phyloP scores from a whole-genome alignment of 2,329 filamentous ascomycete species.

The Alternaria panax region DNA sequence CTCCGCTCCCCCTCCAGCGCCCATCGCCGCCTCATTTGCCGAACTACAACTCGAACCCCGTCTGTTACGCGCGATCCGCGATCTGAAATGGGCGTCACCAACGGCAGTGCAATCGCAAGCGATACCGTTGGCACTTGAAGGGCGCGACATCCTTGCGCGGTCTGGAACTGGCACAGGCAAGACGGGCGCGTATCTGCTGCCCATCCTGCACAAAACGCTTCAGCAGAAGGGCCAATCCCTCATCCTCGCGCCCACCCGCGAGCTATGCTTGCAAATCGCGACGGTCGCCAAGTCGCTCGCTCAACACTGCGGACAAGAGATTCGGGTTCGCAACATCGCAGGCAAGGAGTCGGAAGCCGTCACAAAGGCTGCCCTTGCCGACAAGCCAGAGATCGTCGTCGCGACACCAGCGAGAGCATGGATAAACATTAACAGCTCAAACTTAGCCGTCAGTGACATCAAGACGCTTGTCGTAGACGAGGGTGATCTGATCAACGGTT shows the following conservation, averaged over 20 bases:
- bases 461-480: conserved; percentile 84
- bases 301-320: conserved; percentile 82
- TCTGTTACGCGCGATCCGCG: conserved; percentile 83
- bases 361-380: conserved; percentile 83
- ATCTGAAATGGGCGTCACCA: conserved; percentile 82
- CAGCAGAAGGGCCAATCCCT: conserved; percentile 81
- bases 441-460: conserved; percentile 74
- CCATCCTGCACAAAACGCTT: conserved; percentile 83
- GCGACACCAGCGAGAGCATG: conserved; percentile 88
- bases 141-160: conserved; percentile 88
- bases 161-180: conserved; percentile 97
- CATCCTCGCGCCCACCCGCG: conserved; percentile 91
- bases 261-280: conserved; percentile 90
- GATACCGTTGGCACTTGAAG: conserved; percentile 86
- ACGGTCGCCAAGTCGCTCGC: conserved; percentile 79
- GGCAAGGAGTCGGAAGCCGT: conserved; percentile 91
- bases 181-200: conserved; percentile 93
- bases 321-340: conserved; percentile 84
- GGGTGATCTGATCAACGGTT: conserved; percentile 90
- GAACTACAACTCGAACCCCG: conserved; percentile 82
- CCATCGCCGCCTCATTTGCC: conserved; percentile 65
- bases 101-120: conserved; percentile 88
- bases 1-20: background rate
- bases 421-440: conserved; percentile 75
- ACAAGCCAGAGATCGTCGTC: conserved; percentile 86